These are phyloP conservation scores for Cinchona pubescens DNA, from an alignment of 257 asterid genomes.

Conservation along the genomic window DNA sequence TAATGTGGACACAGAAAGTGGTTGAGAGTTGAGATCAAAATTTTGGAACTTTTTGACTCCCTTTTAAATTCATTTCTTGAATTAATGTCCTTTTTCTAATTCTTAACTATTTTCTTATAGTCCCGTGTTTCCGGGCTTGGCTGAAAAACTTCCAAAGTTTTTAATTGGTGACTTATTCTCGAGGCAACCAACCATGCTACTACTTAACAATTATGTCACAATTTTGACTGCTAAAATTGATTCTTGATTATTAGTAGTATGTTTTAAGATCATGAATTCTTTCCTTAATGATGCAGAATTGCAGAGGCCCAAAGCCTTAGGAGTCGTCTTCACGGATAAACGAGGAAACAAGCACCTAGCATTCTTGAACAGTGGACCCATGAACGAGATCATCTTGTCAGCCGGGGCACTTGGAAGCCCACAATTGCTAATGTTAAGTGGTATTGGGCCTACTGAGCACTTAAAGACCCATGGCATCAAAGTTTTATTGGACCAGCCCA, in stretches of 20 bases:
- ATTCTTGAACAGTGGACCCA: constrained; percentile 30
- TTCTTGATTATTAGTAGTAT: too few species aligned
- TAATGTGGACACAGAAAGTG: neutral
- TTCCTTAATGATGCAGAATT: constrained; percentile 30
- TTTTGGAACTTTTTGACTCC: neutral
- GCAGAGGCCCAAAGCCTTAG: constrained; percentile 46
- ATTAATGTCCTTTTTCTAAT: neutral
- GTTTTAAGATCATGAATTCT: too few species aligned
- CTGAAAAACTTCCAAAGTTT: neutral
- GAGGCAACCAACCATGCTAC: too few species aligned
- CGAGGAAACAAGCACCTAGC: constrained; percentile 48
- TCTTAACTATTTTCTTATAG: too few species aligned
- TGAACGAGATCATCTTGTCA: constrained; percentile 52
- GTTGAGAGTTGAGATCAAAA: neutral
- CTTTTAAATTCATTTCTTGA: neutral
- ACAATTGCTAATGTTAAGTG: constrained; percentile 68
- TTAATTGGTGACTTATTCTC: neutral
- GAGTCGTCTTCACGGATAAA: constrained; percentile 55
- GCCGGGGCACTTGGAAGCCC: constrained; percentile 96
- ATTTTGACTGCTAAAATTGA: too few species aligned
- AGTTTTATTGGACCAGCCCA: constrained; percentile 37
- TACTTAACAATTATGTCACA: too few species aligned
- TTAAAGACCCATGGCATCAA: constrained; percentile 23
- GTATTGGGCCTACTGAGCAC: constrained; percentile 42
- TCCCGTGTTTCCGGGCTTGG: neutral